Base-by-base conservation (phyloP, 148 eudicot species). In the Suaeda aralocaspica region DNA sequence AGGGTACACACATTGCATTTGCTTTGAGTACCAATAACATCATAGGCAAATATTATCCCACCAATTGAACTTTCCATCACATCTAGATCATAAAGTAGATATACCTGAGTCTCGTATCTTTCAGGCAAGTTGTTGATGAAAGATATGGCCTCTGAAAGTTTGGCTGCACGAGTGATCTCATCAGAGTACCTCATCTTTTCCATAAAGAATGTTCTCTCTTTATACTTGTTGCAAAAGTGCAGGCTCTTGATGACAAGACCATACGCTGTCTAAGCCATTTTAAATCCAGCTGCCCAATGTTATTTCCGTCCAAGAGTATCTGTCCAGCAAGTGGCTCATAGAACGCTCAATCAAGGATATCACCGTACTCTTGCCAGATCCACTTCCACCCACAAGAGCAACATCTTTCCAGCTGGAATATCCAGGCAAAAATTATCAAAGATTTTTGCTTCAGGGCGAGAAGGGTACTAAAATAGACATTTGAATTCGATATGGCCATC, bases 331-430 rank as follows among this genome's bases (percentile, higher is more conserved):
- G 79, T 39, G 98, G 97, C 78, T 94, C 97, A 34, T 94, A 94
- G 85, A 94, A 39, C 99, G 92, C 65, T 91, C 99, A 59, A 94
- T 94, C 82, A 94, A 75, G 25, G 99, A 94, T 78, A 91, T 80
- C 33, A 86, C 97, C 5, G 99, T 94, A 83, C 99, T 94, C 83
- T 94, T 94, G 26, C 99, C 99, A 5, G 97, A 89, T 22, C 99
- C 99, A 71, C 99, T 94, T 66, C 86, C 96, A 74, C 99, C 99
- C 31, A 94, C 99, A 71, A 94, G 96, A n/a, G 99, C 99, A 67
- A 94, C 87, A 41, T 83, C 73, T 94, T 94, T 34, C 99, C 99
- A 7, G 96, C 60, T 56, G 99, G 93, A 66, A 94, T 89, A 59
- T 91, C 90, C 19, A 94, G 85, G 67, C 78, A 59, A 14, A 94